Percentiles rank a stretch among this genome's conserved stretches.
phyloP scores from a whole-genome alignment of 495 filamentous ascomycete genomes.

The Talaromyces trachyspermus region DNA sequence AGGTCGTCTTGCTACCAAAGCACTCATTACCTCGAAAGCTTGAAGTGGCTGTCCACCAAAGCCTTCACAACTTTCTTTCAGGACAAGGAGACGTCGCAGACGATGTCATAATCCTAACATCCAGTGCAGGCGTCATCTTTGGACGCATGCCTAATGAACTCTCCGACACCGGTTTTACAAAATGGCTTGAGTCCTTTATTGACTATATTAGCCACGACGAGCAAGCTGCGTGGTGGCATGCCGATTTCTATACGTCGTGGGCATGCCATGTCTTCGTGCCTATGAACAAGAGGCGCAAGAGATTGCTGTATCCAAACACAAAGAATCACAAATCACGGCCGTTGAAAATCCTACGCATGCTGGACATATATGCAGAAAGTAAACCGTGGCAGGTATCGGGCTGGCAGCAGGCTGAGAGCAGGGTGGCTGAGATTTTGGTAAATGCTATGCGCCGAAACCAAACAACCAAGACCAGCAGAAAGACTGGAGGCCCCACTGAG shows the following conservation, averaged over 20 bases:
- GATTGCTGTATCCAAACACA: neutral
- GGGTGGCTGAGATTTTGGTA: neutral
- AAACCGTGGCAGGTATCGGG: neutral
- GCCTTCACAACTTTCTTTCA: neutral
- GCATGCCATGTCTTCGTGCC: neutral
- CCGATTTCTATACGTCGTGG: neutral
- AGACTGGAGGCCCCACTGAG: neutral
- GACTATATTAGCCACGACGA: neutral
- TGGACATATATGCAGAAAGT: neutral
- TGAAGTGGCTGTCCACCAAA: neutral
- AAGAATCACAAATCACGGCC: neutral
- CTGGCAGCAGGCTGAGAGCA: neutral
- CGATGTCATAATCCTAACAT: neutral
- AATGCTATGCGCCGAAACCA: neutral
- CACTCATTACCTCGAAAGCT: neutral
- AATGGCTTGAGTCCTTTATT: neutral
- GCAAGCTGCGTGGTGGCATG: constrained; percentile 4
- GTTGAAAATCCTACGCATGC: neutral
- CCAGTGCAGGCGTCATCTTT: constrained; percentile 1
- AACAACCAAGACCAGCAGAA: neutral
- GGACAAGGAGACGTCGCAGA: neutral
- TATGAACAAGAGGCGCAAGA: neutral
- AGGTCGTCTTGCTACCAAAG: neutral
- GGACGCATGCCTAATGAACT: constrained; percentile 5
- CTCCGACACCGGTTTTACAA: neutral